Conservation (phyloP, 2,329 filamentous ascomycete species). For the Ophiostoma montium region DNA sequence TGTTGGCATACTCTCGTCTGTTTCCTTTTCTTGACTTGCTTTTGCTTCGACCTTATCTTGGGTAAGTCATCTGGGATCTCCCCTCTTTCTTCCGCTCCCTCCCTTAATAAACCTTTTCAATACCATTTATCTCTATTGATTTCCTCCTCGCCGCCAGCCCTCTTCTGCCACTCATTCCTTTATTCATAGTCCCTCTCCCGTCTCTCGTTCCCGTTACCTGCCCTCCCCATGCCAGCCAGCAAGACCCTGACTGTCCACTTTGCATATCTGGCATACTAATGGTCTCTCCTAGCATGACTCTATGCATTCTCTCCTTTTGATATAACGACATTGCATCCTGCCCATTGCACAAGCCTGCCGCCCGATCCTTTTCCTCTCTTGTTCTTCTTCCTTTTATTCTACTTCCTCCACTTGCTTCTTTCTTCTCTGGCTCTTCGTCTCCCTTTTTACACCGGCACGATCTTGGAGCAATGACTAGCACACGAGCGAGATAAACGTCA, state of each 20-base stretch:
- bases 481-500: not conserved
- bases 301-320: not conserved
- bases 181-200: not conserved
- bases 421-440: not conserved
- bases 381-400: not conserved
- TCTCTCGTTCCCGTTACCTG: not conserved
- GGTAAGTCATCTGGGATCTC: too few relatives aligned
- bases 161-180: not conserved
- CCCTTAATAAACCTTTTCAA: too few relatives aligned
- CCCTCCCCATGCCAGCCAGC: not conserved
- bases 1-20: not conserved
- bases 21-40: not conserved
- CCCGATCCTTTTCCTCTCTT: not conserved
- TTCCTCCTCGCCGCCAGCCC: not conserved
- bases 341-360: not conserved
- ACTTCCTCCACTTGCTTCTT: not conserved
- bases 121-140: not conserved
- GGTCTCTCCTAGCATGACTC: not conserved
- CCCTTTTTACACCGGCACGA: too few relatives aligned
- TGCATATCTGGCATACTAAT: not conserved
- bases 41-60: constrained; percentile 5
- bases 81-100: not conserved
- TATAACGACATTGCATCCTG: constrained; percentile 2
- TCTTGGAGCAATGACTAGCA: not conserved
- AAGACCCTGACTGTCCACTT: constrained; percentile 2